Evolutionary conservation across 2,329 filamentous ascomycete genomes (phyloP).

Genomic region (Pseudogymnoascus destructans): DNA sequence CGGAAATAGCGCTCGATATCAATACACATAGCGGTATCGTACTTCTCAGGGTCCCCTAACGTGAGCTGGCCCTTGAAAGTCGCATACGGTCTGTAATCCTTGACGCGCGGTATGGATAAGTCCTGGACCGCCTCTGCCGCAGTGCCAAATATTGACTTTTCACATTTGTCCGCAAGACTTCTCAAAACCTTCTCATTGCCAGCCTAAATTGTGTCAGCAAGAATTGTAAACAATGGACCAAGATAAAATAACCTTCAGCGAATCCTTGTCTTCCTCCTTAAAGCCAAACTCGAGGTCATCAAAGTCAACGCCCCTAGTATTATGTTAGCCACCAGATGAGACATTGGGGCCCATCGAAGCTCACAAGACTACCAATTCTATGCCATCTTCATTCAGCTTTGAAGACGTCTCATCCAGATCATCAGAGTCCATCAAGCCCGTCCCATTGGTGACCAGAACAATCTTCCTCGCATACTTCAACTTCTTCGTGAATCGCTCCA

Average conservation of each 20-base stretch:
- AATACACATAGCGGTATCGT: conserved; percentile 64
- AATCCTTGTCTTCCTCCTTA: conserved; percentile 78
- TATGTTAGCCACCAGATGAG: conserved; percentile 17
- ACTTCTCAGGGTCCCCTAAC: conserved; percentile 63
- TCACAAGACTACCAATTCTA: conserved; percentile 68
- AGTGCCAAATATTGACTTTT: conserved; percentile 63
- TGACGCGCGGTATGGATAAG: conserved; percentile 63
- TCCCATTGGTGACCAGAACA: conserved; percentile 73
- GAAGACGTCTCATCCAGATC: conserved; percentile 55
- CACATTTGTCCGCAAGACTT: conserved; percentile 51
- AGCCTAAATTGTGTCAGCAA: conserved; percentile 31
- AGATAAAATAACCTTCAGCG: conserved; percentile 43
- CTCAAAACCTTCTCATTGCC: conserved; percentile 60
- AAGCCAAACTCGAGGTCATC: conserved; percentile 81
- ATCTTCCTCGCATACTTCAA: conserved; percentile 73
- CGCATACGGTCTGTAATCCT: conserved; percentile 60
- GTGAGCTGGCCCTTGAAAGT: conserved; percentile 69
- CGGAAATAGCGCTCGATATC: conserved; percentile 84
- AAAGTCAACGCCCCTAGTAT: conserved; percentile 70
- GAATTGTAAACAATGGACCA: not conserved
- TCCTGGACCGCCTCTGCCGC: conserved; percentile 74
- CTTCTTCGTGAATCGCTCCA: conserved; percentile 63
- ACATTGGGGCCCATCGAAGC: conserved; percentile 26
- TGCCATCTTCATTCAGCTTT: conserved; percentile 62
- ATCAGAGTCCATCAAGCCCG: conserved; percentile 57